phyloP scores from a whole-genome alignment of 2,329 filamentous ascomycete genomes.

The Chaetomiaceae sp. region DNA sequence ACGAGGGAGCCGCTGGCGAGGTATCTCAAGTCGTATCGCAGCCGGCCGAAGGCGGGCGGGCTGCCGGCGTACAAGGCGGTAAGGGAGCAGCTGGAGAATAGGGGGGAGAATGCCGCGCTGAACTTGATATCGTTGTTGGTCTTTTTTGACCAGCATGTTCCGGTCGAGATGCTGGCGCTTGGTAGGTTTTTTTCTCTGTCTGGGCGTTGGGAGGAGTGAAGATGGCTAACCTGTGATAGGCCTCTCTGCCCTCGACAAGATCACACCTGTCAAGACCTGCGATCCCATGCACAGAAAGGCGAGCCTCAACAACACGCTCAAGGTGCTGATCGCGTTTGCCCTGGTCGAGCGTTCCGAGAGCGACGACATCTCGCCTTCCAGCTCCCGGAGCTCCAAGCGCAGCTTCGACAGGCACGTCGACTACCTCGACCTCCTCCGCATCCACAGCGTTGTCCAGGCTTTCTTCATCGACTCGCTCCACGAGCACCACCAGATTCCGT shows the following conservation, averaged over 20 bases:
- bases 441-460: conserved; percentile 50
- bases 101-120: conserved; percentile 49
- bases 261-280: conserved; percentile 43
- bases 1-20: conserved; percentile 58
- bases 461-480: conserved; percentile 47
- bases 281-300: conserved; percentile 35
- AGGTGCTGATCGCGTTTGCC: conserved; percentile 48
- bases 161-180: conserved; percentile 60
- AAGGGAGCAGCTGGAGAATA: conserved; percentile 44
- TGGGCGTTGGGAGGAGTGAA: background rate
- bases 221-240: conserved; percentile 32
- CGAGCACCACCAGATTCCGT: conserved; percentile 37
- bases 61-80: conserved; percentile 46
- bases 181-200: conserved; percentile 36
- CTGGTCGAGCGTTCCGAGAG: conserved; percentile 48
- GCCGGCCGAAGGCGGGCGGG: conserved; percentile 49
- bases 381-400: conserved; percentile 37
- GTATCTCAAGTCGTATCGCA: conserved; percentile 55
- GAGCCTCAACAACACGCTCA: conserved; percentile 46
- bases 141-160: conserved; percentile 62
- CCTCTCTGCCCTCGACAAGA: conserved; percentile 41
- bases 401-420: conserved; percentile 41
- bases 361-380: conserved; percentile 37
- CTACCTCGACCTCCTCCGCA: conserved; percentile 45
- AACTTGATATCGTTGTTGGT: conserved; percentile 62